Evolutionary conservation across 441 rosid species (phyloP).

Genomic region (Pelargonium australe): DNA sequence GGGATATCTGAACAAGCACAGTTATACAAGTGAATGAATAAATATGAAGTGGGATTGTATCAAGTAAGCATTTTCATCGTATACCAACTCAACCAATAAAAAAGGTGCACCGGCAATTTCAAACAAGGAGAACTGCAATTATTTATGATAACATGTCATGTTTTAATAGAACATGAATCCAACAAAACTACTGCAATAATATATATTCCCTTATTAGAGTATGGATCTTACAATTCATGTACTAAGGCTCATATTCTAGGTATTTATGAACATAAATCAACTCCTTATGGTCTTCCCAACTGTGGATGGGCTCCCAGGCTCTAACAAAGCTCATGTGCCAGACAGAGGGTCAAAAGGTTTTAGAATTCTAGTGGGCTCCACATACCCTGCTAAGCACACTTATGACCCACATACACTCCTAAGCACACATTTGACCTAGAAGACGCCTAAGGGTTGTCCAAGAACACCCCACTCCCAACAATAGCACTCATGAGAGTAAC

Average conservation of each 20-base stretch:
- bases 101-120: neutral
- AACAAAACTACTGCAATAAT: neutral
- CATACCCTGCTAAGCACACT: neutral
- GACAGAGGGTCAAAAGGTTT: neutral
- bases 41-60: neutral
- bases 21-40: conserved; percentile 10
- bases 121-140: neutral
- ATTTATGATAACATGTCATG: neutral
- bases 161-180: neutral
- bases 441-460: neutral
- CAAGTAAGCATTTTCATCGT: neutral
- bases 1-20: conserved; percentile 52
- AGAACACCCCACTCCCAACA: neutral
- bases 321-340: neutral
- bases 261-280: neutral
- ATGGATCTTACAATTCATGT: neutral
- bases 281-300: neutral
- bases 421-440: neutral
- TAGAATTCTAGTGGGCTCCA: neutral
- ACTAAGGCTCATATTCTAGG: neutral
- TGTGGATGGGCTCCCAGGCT: neutral
- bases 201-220: neutral
- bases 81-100: conserved; percentile 1
- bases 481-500: neutral
- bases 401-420: neutral